Conservation (phyloP, 495 filamentous ascomycete genomes). For the Trichoderma orchidacearum region DNA sequence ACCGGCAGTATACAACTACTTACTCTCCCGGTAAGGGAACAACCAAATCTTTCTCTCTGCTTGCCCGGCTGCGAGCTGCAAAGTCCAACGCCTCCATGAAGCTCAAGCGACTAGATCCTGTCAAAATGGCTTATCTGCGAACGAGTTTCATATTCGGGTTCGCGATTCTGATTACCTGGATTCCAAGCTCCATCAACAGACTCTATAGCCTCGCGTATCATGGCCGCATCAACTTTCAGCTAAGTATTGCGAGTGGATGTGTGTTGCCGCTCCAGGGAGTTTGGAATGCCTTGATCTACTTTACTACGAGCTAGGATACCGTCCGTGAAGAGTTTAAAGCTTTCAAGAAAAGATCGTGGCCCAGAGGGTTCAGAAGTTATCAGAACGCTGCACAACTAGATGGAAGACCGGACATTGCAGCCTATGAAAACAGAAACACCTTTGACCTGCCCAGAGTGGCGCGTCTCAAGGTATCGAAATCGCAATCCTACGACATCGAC, state of each 20-base stretch:
- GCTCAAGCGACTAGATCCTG: conserved; percentile 36
- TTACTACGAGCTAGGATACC: conserved; percentile 38
- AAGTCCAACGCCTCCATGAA: conserved; percentile 6
- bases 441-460: background rate
- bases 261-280: conserved; percentile 77
- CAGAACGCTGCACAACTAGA: background rate
- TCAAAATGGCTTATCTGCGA: conserved; percentile 64
- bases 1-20: background rate
- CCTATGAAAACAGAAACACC: background rate
- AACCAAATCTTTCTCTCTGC: conserved; percentile 7
- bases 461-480: background rate
- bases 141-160: conserved; percentile 72
- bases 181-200: conserved; percentile 65
- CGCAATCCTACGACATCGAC: background rate
- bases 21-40: background rate
- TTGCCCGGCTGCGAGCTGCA: background rate
- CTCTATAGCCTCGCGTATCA: conserved; percentile 55
- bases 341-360: background rate
- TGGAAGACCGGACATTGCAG: background rate
- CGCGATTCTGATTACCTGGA: conserved; percentile 71
- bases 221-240: conserved; percentile 39
- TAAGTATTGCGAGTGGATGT: conserved; percentile 57
- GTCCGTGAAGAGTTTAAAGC: conserved; percentile 16
- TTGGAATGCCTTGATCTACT: conserved; percentile 73
- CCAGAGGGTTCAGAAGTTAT: background rate